Evolutionary conservation across 2,329 filamentous ascomycete species (phyloP).

Genomic region (Acarospora socialis): DNA sequence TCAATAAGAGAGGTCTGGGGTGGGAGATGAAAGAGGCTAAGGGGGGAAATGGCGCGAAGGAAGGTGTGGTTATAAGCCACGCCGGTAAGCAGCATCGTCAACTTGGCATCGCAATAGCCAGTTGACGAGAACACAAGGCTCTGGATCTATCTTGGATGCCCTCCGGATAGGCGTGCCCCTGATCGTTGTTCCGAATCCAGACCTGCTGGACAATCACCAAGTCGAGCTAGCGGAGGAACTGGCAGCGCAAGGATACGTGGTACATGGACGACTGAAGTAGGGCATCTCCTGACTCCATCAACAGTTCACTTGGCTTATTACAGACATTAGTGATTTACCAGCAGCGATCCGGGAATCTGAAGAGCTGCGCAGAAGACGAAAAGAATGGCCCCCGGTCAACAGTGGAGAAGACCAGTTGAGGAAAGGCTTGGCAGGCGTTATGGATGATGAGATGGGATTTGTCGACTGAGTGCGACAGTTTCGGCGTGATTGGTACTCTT

Average conservation of each 20-base stretch:
- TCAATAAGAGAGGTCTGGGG: constrained; percentile 45
- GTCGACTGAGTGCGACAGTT: constrained; percentile 27
- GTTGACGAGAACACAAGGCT: constrained; percentile 43
- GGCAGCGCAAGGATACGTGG: constrained; percentile 57
- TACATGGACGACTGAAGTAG: constrained; percentile 55
- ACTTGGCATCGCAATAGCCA: too few relatives aligned
- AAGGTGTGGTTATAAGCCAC: constrained; percentile 75
- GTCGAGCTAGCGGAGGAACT: constrained; percentile 70
- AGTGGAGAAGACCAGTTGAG: constrained; percentile 28
- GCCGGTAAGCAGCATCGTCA: constrained; percentile 48
- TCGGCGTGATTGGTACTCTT: constrained; percentile 1
- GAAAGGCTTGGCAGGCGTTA: constrained; percentile 34
- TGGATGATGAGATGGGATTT: constrained; percentile 44
- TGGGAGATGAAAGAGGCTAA: constrained; percentile 42
- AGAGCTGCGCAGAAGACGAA: constrained; percentile 27
- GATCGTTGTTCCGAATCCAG: constrained; percentile 78
- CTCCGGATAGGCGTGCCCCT: constrained; percentile 59
- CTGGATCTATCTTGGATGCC: constrained; percentile 76
- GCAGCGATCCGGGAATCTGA: constrained; percentile 36
- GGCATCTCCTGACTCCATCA: constrained; percentile 17
- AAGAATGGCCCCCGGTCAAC: constrained; percentile 37
- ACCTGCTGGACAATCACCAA: constrained; percentile 81
- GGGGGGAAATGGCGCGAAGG: constrained; percentile 25
- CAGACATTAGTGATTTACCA: constrained; percentile 34
- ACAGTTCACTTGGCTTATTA: too few relatives aligned